These are phyloP conservation scores for Kwoniella heveanensis DNA, from an alignment of 768 basidiomycete species.

Conservation along the genomic window DNA sequence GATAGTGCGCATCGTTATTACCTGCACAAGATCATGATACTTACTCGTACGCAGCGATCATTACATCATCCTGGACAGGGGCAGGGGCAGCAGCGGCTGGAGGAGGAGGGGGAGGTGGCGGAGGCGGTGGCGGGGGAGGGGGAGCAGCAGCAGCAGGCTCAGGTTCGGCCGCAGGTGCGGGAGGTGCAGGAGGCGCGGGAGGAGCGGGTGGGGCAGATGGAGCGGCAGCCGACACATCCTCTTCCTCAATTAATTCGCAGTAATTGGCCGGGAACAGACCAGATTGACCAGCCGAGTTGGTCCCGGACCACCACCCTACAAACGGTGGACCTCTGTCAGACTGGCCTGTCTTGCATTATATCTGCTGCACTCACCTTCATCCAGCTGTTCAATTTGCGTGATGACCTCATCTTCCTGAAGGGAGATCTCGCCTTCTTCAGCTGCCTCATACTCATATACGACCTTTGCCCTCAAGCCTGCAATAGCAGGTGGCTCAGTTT, in stretches of 20 bases:
- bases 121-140: slow-evolving; percentile 53
- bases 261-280: slow-evolving; percentile 94
- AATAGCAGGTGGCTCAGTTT: slow-evolving; percentile 38
- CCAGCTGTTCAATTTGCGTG: slow-evolving; percentile 77
- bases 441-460: slow-evolving; percentile 73
- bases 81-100: slow-evolving; percentile 46
- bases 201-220: slow-evolving; percentile 58
- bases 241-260: slow-evolving; percentile 67
- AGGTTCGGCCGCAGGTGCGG: slow-evolving; percentile 61
- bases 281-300: slow-evolving; percentile 68
- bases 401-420: slow-evolving; percentile 79
- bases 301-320: slow-evolving; percentile 82
- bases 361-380: slow-evolving; percentile 61
- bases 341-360: not conserved
- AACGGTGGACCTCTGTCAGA: not conserved
- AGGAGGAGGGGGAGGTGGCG: slow-evolving; percentile 59
- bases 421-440: slow-evolving; percentile 82
- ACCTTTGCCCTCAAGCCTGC: slow-evolving; percentile 72
- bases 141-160: slow-evolving; percentile 58
- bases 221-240: slow-evolving; percentile 57
- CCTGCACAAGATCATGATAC: slow-evolving; percentile 64
- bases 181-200: slow-evolving; percentile 60
- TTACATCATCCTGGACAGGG: slow-evolving; percentile 57
- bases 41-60: slow-evolving; percentile 62
- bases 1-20: too few relatives aligned